These are phyloP conservation scores for Desmodesmus armatus DNA, from an alignment of 139 green algal genomes.

Conservation along the genomic window DNA sequence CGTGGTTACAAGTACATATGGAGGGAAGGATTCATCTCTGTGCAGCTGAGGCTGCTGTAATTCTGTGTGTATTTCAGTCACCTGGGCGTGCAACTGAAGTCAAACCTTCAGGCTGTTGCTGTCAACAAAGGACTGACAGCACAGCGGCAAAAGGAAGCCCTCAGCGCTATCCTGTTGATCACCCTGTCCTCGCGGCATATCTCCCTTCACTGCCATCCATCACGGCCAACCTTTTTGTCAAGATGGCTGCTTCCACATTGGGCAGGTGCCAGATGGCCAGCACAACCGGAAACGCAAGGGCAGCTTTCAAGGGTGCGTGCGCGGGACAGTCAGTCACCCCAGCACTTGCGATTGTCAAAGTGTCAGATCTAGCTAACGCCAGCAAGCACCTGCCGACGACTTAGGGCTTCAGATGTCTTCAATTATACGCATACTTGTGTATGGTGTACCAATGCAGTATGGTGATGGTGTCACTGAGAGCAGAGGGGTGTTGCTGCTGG, in stretches of 20 bases:
- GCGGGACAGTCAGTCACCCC: background rate
- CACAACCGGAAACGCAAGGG: background rate
- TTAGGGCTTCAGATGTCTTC: background rate
- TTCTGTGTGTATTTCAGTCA: background rate
- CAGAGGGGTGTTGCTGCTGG: too few species aligned
- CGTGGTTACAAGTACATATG: background rate
- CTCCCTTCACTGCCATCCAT: background rate
- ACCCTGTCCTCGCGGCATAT: background rate
- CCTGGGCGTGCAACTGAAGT: too few species aligned
- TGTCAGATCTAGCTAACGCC: background rate
- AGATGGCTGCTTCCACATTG: slow-evolving; percentile 37
- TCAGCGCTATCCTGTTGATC: background rate
- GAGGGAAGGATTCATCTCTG: background rate
- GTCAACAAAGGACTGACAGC: too few species aligned
- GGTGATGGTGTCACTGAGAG: too few species aligned
- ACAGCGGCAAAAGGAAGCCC: too few species aligned
- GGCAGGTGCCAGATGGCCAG: slow-evolving; percentile 21
- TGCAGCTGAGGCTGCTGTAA: background rate
- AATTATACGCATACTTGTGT: background rate
- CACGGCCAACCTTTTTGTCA: too few species aligned
- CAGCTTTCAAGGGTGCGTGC: background rate
- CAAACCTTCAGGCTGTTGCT: too few species aligned
- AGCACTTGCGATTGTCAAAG: background rate
- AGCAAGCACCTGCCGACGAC: background rate
- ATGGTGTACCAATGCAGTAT: background rate